A percentile compares a stretch with the other conserved stretches of the same genome.
Evolutionary conservation across 768 basidiomycete species (phyloP).

Genomic region (Auriscalpium microsporum): DNA sequence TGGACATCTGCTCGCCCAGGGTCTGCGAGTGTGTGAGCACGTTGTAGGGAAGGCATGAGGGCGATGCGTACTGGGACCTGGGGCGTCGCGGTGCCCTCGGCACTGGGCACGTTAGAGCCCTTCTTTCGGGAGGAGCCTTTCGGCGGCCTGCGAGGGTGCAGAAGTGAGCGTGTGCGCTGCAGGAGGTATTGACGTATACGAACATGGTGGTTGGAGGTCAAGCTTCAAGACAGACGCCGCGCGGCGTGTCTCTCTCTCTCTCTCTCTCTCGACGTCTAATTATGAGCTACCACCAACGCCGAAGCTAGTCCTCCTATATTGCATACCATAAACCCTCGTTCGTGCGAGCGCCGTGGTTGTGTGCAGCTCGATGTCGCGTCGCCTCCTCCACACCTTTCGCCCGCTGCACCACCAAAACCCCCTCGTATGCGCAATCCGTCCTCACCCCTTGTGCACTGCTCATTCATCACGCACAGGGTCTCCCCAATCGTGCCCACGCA

Average conservation of each 20-base stretch:
- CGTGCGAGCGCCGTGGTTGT: too few species aligned
- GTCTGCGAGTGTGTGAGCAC: conserved; percentile 32
- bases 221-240: too few species aligned
- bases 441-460: background rate
- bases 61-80: conserved; percentile 20
- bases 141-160: conserved; percentile 21
- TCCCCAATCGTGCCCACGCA: conserved; percentile 18
- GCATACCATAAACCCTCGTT: too few species aligned
- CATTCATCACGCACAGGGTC: conserved; percentile 16
- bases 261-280: too few species aligned
- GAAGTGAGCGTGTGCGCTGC: background rate
- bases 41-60: too few species aligned
- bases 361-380: background rate
- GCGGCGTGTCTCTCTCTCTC: too few species aligned
- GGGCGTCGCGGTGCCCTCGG: conserved; percentile 24
- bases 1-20: conserved; percentile 67
- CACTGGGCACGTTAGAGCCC: conserved; percentile 16
- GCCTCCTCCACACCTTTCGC: conserved; percentile 7
- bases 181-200: background rate
- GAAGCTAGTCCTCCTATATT: too few species aligned
- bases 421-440: conserved; percentile 29
- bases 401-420: conserved; percentile 44
- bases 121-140: conserved; percentile 25
- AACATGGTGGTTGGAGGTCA: background rate
- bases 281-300: too few species aligned